Base-by-base conservation (phyloP, 2,329 filamentous ascomycete species). In the Colletotrichum paranaense region DNA sequence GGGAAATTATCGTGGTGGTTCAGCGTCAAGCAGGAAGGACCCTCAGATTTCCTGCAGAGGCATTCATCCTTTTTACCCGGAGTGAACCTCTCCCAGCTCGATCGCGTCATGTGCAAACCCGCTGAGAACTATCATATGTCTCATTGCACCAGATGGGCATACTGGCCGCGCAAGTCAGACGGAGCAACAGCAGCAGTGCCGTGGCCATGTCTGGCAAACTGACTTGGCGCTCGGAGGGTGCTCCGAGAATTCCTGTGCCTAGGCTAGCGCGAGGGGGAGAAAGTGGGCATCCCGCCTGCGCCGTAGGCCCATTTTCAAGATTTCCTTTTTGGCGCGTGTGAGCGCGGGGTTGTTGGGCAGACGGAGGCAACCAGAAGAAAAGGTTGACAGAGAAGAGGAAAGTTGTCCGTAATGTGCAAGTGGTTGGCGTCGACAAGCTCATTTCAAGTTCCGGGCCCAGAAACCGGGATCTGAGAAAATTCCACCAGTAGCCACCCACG, bases 201-300 rank as follows among this genome's bases (percentile, higher is more conserved):
- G 49, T 52, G 35, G 28, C 57, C 64, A 49, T 35, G n/a, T 58
- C 64, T 58, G 64, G 58, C 42, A 46, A 26, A 49, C 42, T 32
- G 26, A 32, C 66, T 72, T 63, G 59, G 69, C 53, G 59, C 46
- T 53, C 69, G 69, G 69, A 72, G 67, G 42, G 16, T 58, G 52
- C 62, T 72, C 69, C 66, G 59, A 63, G 66, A 57, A 64, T 59
- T 64, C 55, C 69, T 72, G 66, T 69, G 69, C 69, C 69, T 72
- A 59, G 69, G 32, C 35, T 72, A 72, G 69, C 59, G 66, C 59
- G 53, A 64, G 9, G 30, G 22, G 38, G 5, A 42, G 32, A 35
- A n/a, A 42, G 64, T 55, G 53, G 24, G 55, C 46, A 69, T 22
- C n/a, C n/a, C 28, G 14, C 7, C 5, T 5, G 59, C 53, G 12